Base-by-base conservation (phyloP, 306 rosid genomes). In the Astragalus glycyphyllos region DNA sequence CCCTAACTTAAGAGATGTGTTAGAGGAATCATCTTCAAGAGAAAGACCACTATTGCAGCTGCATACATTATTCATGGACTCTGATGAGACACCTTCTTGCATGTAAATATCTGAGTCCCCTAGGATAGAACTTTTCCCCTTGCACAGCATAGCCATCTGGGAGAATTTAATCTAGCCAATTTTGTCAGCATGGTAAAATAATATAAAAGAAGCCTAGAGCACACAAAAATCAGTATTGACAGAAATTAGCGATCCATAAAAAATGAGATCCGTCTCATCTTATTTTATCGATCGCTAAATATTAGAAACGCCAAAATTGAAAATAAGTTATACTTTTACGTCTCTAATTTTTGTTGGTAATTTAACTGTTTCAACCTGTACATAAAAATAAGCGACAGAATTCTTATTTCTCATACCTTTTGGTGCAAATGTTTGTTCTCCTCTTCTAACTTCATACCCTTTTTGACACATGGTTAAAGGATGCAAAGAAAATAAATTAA, bases 1-100 rank as follows among this genome's bases (percentile, higher is more conserved):
- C 83, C 83, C 83, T 73, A 79, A 73, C 48, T 69, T 79, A 5
- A 79, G 76, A 67, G 55, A 73, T 16, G 68, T 79, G 61, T 51
- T 53, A 11, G 83, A 79, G n/a, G 79, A 59, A 59, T 79, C 72
- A 60, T 67, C 75, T n/a, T 73, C 79, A 53, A 79, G 29, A 66
- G 74, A 69, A 50, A 57, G 65, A 6, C 71, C 71, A 73, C 65
- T 79, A 20, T 49, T 64, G 49, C 57, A 46, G 69, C 65, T 62
- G 66, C 59, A 42, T 0, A 14, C 73, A 7, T 65, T 72, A 45
- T 54, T 51, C 66, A 67, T 59, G 4, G 83, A 53, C 8, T 73
- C 67, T 2, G 79, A 51, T 66, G 82, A 78, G 5, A 60, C 48
- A 34, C 20, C 64, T 67, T 75, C 80, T 0, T 32, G 71, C 12